Evolutionary conservation across 768 basidiomycete species (phyloP).

Genomic region (Hebeloma cylindrosporum): DNA sequence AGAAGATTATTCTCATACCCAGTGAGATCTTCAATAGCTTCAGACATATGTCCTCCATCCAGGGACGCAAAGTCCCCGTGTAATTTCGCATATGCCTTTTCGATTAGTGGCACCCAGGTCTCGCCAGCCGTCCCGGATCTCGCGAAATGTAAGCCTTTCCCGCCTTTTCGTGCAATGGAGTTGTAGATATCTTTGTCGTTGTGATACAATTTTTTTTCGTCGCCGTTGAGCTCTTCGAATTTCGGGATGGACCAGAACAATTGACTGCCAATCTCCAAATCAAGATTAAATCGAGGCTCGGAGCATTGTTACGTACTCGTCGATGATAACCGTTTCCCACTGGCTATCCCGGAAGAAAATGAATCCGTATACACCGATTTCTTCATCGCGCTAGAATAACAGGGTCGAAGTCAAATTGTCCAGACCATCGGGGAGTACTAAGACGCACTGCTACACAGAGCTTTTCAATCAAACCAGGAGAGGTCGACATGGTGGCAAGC

Average conservation of each 20-base stretch:
- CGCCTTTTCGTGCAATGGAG: conserved; percentile 32
- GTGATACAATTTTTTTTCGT: conserved; percentile 42
- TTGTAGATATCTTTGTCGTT: conserved; percentile 41
- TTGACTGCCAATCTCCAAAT: conserved; percentile 26
- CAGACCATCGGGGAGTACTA: not conserved
- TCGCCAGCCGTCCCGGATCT: conserved; percentile 38
- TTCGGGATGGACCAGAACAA: conserved; percentile 43
- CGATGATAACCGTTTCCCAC: conserved; percentile 51
- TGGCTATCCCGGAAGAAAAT: conserved; percentile 46
- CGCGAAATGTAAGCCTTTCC: conserved; percentile 42
- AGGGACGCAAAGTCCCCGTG: conserved; percentile 43
- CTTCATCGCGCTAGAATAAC: conserved; percentile 37
- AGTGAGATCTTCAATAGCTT: conserved; percentile 53
- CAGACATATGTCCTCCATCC: conserved; percentile 35
- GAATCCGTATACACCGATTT: conserved; percentile 52
- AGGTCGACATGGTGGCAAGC: conserved; percentile 43
- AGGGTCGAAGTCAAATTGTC: not conserved
- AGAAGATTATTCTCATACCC: conserved; percentile 34
- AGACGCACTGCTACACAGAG: conserved; percentile 43
- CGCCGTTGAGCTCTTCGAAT: conserved; percentile 37
- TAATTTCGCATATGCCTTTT: conserved; percentile 51
- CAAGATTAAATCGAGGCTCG: not conserved
- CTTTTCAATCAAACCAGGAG: conserved; percentile 43
- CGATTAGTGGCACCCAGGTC: conserved; percentile 50
- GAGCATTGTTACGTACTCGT: conserved; percentile 35